phyloP scores from a whole-genome alignment of 2,329 filamentous ascomycete species.

The Fusarium goolgardi region DNA sequence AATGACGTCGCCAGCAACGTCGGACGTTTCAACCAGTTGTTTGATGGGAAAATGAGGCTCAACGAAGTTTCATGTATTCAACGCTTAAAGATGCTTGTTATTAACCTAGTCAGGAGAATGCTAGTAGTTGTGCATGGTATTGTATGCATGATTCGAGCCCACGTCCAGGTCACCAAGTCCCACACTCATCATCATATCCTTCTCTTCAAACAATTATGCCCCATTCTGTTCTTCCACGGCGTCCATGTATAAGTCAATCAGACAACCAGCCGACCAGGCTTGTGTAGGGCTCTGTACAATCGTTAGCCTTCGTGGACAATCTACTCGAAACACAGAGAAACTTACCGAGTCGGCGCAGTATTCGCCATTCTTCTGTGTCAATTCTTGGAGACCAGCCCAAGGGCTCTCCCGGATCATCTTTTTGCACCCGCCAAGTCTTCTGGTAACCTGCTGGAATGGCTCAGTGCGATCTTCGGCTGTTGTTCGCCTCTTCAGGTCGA shows the following conservation, averaged over 20 bases:
- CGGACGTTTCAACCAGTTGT: not conserved
- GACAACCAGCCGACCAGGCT: slow-evolving; percentile 93
- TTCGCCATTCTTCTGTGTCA: slow-evolving; percentile 90
- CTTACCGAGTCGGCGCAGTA: slow-evolving; percentile 88
- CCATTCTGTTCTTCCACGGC: slow-evolving; percentile 68
- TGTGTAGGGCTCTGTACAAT: slow-evolving; percentile 83
- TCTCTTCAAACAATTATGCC: slow-evolving; percentile 23
- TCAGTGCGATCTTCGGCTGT: slow-evolving; percentile 76
- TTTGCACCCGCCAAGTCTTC: slow-evolving; percentile 84
- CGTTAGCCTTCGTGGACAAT: slow-evolving; percentile 22
- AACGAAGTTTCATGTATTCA: not conserved
- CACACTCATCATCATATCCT: slow-evolving; percentile 10
- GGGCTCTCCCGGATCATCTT: slow-evolving; percentile 80
- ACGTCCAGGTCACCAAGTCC: slow-evolving; percentile 16
- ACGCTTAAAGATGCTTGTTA: slow-evolving; percentile 30
- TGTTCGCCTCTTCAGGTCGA: slow-evolving; percentile 79
- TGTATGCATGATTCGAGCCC: slow-evolving; percentile 24
- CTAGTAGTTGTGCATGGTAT: slow-evolving; percentile 19
- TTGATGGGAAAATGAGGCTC: not conserved
- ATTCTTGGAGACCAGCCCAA: slow-evolving; percentile 92
- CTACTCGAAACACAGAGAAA: slow-evolving; percentile 12
- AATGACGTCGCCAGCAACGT: slow-evolving; percentile 2
- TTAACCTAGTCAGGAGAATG: slow-evolving; percentile 39
- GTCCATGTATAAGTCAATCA: slow-evolving; percentile 97
- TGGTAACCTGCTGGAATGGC: slow-evolving; percentile 93